Evolutionary conservation across 2,329 filamentous ascomycete genomes (phyloP).

Genomic region (Pseudogymnoascus destructans): DNA sequence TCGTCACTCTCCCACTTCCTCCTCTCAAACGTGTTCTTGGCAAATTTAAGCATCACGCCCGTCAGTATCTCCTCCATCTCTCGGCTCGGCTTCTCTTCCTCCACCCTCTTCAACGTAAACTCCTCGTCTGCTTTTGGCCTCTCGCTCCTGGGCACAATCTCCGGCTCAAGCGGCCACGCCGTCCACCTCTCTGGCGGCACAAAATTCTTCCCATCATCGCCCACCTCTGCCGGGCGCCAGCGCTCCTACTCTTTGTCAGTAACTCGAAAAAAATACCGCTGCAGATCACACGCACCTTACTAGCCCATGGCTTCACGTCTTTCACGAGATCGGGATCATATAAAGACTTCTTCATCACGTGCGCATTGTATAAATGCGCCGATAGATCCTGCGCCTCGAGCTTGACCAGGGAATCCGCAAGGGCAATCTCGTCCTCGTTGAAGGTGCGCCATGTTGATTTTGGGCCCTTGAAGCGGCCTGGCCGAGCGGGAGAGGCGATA

Average conservation of each 20-base stretch:
- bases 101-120: constrained; percentile 37
- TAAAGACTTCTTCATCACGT: constrained; percentile 47
- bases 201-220: constrained; percentile 30
- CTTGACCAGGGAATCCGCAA: constrained; percentile 50
- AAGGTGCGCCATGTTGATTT: constrained; percentile 52
- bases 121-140: constrained; percentile 39
- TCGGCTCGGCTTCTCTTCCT: constrained; percentile 38
- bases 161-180: constrained; percentile 64
- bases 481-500: constrained; percentile 30
- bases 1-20: constrained; percentile 26
- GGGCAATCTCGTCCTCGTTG: constrained; percentile 48
- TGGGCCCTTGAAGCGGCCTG: constrained; percentile 61
- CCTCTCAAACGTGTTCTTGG: constrained; percentile 49
- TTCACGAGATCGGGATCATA: constrained; percentile 13
- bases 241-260: constrained; percentile 16
- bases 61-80: constrained; percentile 58
- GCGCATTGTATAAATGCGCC: constrained; percentile 67
- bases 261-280: neutral
- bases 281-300: constrained; percentile 21
- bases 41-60: constrained; percentile 50
- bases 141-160: constrained; percentile 43
- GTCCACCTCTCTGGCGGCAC: constrained; percentile 54
- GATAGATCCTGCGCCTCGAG: constrained; percentile 53
- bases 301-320: constrained; percentile 26
- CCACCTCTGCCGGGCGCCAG: constrained; percentile 28